Conservation (phyloP, 129 eudicot species). For the Lonicera japonica region DNA sequence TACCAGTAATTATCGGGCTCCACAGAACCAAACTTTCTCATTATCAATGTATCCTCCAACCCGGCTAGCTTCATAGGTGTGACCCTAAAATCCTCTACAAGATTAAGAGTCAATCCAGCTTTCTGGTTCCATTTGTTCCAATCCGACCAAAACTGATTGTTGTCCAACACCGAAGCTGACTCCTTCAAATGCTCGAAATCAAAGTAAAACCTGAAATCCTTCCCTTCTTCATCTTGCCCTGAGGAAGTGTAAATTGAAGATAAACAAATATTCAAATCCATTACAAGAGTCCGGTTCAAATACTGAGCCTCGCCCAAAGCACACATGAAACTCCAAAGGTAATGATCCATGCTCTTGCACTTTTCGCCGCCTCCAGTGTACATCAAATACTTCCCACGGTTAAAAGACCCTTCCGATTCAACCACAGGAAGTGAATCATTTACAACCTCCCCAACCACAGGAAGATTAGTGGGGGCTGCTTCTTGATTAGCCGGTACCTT, state of each 20-base stretch:
- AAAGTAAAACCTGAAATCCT: constrained; percentile 81
- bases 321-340: constrained; percentile 92
- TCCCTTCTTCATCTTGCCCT: constrained; percentile 82
- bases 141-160: constrained; percentile 66
- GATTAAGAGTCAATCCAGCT: constrained; percentile 46
- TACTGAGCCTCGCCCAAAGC: constrained; percentile 90
- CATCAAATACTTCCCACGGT: constrained; percentile 62
- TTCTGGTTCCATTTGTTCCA: constrained; percentile 72
- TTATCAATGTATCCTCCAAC: constrained; percentile 57
- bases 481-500: constrained; percentile 31
- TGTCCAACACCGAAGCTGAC: constrained; percentile 64
- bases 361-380: constrained; percentile 81
- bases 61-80: constrained; percentile 56
- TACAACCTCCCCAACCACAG: constrained; percentile 56
- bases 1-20: constrained; percentile 95
- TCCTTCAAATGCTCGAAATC: constrained; percentile 88
- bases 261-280: constrained; percentile 76
- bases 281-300: constrained; percentile 74
- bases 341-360: constrained; percentile 93
- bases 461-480: constrained; percentile 22
- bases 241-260: constrained; percentile 68
- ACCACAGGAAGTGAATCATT: constrained; percentile 76
- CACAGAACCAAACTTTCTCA: constrained; percentile 82
- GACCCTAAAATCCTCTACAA: constrained; percentile 69
- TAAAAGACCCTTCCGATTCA: constrained; percentile 63